phyloP scores from a whole-genome alignment of 305 asterid genomes.

The Caryopteris hybrid region DNA sequence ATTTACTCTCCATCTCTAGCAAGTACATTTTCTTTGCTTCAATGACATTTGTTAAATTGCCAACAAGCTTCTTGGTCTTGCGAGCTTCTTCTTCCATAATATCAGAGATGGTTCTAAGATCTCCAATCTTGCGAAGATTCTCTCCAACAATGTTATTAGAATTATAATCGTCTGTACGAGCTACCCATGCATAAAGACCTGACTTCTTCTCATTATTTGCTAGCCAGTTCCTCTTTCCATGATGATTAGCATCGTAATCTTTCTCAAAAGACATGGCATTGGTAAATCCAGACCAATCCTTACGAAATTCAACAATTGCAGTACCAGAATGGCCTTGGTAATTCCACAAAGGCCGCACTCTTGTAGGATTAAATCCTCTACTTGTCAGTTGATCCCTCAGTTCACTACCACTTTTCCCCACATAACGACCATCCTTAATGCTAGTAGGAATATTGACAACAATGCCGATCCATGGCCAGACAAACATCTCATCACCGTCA shows the following conservation, averaged over 20 bases:
- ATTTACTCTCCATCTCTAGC: conserved; percentile 68
- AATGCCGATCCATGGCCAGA: conserved; percentile 81
- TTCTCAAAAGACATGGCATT: conserved; percentile 69
- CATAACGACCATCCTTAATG: conserved; percentile 47
- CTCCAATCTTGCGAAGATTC: conserved; percentile 84
- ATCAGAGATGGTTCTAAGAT: conserved; percentile 74
- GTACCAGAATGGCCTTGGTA: conserved; percentile 67
- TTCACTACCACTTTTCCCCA: conserved; percentile 61
- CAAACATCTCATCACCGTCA: conserved; percentile 64
- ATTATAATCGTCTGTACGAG: conserved; percentile 82
- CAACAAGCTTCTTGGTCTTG: conserved; percentile 68
- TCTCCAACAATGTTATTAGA: conserved; percentile 67
- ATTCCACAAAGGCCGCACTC: conserved; percentile 64
- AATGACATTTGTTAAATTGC: conserved; percentile 61
- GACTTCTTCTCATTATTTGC: conserved; percentile 33
- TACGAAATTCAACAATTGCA: conserved; percentile 66
- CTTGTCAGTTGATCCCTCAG: conserved; percentile 51
- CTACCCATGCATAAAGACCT: conserved; percentile 84
- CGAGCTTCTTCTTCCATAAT: conserved; percentile 85
- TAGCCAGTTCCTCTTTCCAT: conserved; percentile 53
- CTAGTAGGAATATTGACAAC: conserved; percentile 53
- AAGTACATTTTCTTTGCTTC: conserved; percentile 70
- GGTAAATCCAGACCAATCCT: conserved; percentile 61
- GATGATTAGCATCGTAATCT: conserved; percentile 54
- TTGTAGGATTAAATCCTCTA: conserved; percentile 53